Base-by-base conservation (phyloP, 345 rosid genomes). In the Salix dunnii region DNA sequence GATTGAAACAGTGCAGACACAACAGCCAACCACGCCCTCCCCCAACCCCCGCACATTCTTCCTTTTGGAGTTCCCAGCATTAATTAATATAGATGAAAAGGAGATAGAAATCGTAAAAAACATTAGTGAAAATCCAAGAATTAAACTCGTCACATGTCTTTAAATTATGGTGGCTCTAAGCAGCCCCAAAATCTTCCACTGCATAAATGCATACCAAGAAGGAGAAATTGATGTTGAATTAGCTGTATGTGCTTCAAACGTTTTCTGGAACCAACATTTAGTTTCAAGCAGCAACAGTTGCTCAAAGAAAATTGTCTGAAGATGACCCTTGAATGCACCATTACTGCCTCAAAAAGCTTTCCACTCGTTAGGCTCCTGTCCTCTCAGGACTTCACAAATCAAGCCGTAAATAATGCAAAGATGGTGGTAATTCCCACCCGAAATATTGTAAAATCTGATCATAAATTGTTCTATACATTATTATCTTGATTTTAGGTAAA, bases 161-260 rank as follows among this genome's bases (percentile, higher is more conserved):
- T 61, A n/a, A n/a, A n/a, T n/a, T n/a, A n/a, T n/a, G n/a, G n/a
- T n/a, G n/a, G n/a, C n/a, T n/a, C n/a, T n/a, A n/a, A n/a, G n/a
- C n/a, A n/a, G n/a, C n/a, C n/a, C n/a, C n/a, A n/a, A n/a, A n/a
- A n/a, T n/a, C n/a, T n/a, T n/a, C n/a, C n/a, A n/a, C n/a, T n/a
- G n/a, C n/a, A n/a, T n/a, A n/a, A n/a, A 79, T 83, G 78, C 83
- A 93, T 91, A 33, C 35, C 35, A 33, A 2, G 35, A 33, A 33
- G 0, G 6, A 35, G 36, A 35, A 35, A 5, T 35, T 35, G 36
- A 35, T 5, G 36, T 35, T 35, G 36, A 35, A 35, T 35, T 35
- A 35, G 36, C 36, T 35, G 36, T 7, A 5, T 35, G 62, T 17
- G 55, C 42, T 61, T 48, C 25, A 14, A 49, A 51, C 9, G 11